Evolutionary conservation across 495 filamentous ascomycete species (phyloP), one percentile per base, ranked within the genome.

Genomic region (Penicillium samsonianum): DNA sequence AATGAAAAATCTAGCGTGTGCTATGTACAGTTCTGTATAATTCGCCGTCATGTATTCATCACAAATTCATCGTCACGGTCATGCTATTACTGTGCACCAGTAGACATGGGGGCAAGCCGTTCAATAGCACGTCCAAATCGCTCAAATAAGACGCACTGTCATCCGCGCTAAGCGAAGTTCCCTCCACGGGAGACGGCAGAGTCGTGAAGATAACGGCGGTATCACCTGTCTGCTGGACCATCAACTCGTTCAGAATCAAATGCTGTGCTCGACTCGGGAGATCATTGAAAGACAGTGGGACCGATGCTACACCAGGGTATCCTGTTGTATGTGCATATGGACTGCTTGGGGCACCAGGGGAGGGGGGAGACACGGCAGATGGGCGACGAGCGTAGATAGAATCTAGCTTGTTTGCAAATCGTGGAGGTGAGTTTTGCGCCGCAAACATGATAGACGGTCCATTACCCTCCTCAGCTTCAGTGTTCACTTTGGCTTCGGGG

Each of bases 61-160:
- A 92, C 52, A 92, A 72, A 67, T 88, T 90, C 73, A 91, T 92
- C 17, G 91, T 94, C 49, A 94, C 90, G 14, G 89, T 93, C 87
- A 95, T 90, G 59, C 88, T 91, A 73, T 94, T 95, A 65, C 88
- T 91, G 73, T 94, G 82, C n/a, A 95, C 88, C 60, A 94, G 61
- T 55, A 95, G 67, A 48, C 86, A 80, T 10, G 91, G 87, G 44
- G 89, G 86, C 50, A 85, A 68, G 2, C 79, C 85, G 61, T 86
- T 78, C 69, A 84, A 90, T 53, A 89, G 70, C 38, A 92, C 84
- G 65, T 92, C 89, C 50, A 95, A 76, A 67, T 92, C 89, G 54
- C 78, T 83, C 37, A 96, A 70, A 71, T 92, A 96, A 33, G 80
- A 80, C 35, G 86, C 63, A 67, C 88, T 89, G 3, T 86, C 84